Evolutionary conservation across 2,329 filamentous ascomycete genomes (phyloP).

Genomic region (Ceratocystis variospora): DNA sequence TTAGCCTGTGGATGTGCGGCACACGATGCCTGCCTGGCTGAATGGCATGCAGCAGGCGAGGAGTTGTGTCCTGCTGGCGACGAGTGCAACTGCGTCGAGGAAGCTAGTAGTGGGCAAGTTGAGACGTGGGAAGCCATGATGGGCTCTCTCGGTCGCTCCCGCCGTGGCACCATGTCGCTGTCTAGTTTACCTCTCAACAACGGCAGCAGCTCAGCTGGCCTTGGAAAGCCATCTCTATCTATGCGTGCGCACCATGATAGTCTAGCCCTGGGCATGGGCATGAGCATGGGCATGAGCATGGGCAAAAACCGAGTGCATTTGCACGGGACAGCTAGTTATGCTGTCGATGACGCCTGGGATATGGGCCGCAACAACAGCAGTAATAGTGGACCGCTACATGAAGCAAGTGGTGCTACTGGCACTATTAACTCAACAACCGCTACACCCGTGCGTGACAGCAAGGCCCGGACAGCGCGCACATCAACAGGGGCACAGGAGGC

Average conservation of each 20-base stretch:
- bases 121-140: constrained; percentile 48
- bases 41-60: constrained; percentile 45
- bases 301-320: background rate
- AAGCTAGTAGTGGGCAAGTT: constrained; percentile 43
- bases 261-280: too few relatives aligned
- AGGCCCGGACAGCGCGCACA: background rate
- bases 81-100: constrained; percentile 47
- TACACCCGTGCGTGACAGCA: background rate
- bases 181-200: constrained; percentile 20
- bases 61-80: constrained; percentile 48
- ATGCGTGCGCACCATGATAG: background rate
- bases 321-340: constrained; percentile 9
- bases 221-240: constrained; percentile 7
- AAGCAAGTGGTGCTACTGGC: background rate
- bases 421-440: background rate
- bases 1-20: constrained; percentile 49
- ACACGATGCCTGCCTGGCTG: constrained; percentile 44
- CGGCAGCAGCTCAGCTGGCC: background rate
- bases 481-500: constrained; percentile 13
- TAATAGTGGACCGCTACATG: background rate
- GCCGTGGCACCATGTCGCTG: constrained; percentile 13
- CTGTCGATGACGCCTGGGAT: constrained; percentile 15
- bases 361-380: background rate
- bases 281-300: background rate
- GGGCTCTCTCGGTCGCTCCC: constrained; percentile 26